These are phyloP conservation scores for Dryadomyces quercus-mongolicae DNA, from an alignment of 2,329 filamentous ascomycete species.

Conservation along the genomic window DNA sequence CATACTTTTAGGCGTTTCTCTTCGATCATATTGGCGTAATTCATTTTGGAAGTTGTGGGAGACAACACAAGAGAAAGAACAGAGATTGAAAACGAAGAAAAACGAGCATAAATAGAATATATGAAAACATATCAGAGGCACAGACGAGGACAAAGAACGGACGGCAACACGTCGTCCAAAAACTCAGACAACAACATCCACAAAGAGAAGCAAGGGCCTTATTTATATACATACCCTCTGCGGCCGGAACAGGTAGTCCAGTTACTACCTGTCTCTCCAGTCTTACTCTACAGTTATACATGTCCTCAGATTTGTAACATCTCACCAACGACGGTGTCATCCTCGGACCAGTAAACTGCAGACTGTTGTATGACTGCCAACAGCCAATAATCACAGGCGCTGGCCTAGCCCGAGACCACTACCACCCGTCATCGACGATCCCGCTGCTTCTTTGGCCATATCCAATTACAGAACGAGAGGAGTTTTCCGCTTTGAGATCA, in stretches of 20 bases:
- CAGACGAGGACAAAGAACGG: not conserved
- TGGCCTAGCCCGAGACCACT: not conserved
- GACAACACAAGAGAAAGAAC: not conserved
- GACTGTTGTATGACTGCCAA: not conserved
- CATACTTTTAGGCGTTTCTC: slow-evolving; percentile 23
- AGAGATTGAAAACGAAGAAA: not conserved
- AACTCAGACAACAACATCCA: not conserved
- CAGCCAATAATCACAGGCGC: not conserved
- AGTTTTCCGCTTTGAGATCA: not conserved
- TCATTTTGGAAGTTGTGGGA: slow-evolving; percentile 10
- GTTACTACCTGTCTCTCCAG: not conserved
- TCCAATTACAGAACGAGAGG: not conserved
- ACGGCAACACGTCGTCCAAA: not conserved
- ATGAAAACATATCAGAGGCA: not conserved
- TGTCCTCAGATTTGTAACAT: too few relatives aligned
- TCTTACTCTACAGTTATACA: too few relatives aligned
- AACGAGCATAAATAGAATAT: not conserved
- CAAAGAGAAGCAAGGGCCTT: not conserved
- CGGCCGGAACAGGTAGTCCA: not conserved
- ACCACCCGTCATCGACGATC: not conserved
- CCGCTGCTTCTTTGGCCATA: not conserved
- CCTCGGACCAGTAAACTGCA: not conserved
- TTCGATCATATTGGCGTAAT: slow-evolving; percentile 22
- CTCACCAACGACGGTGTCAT: too few relatives aligned
- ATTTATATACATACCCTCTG: not conserved